Conservation (phyloP, 139 green algal species). For the Picochlorum sp. region DNA sequence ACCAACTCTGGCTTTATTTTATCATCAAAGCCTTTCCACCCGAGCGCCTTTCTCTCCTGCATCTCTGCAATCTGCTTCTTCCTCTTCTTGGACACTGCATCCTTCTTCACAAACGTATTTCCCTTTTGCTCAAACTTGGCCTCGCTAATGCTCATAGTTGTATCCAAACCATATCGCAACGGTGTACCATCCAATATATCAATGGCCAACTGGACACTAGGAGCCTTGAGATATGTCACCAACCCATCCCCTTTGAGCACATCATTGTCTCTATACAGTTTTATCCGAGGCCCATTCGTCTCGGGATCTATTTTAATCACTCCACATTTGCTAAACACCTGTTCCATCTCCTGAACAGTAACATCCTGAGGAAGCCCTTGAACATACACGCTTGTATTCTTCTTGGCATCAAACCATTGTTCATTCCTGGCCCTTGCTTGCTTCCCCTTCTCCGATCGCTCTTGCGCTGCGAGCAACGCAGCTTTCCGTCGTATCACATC, state of each 20-base stretch:
- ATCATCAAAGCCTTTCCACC: conserved; percentile 90
- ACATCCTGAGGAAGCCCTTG: conserved; percentile 80
- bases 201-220: conserved; percentile 67
- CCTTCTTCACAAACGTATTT: conserved; percentile 45
- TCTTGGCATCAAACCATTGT: conserved; percentile 76
- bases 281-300: conserved; percentile 46
- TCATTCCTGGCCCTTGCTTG: conserved; percentile 14
- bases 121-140: conserved; percentile 83
- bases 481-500: conserved; percentile 8
- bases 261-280: conserved; percentile 69
- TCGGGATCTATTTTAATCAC: conserved; percentile 56
- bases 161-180: conserved; percentile 38
- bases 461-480: conserved; percentile 17
- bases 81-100: conserved; percentile 25
- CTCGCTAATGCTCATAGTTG: conserved; percentile 34
- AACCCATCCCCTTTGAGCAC: conserved; percentile 81
- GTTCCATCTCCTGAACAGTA: conserved; percentile 66
- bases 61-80: conserved; percentile 51
- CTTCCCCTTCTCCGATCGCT: conserved; percentile 22
- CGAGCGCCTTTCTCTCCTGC: conserved; percentile 47
- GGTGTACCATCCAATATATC: conserved; percentile 63
- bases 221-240: conserved; percentile 80
- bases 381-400: conserved; percentile 93
- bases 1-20: conserved; percentile 52
- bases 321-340: conserved; percentile 69